phyloP scores from a whole-genome alignment of 1,139 yeast genomes.

The Diutina ranongensis region DNA sequence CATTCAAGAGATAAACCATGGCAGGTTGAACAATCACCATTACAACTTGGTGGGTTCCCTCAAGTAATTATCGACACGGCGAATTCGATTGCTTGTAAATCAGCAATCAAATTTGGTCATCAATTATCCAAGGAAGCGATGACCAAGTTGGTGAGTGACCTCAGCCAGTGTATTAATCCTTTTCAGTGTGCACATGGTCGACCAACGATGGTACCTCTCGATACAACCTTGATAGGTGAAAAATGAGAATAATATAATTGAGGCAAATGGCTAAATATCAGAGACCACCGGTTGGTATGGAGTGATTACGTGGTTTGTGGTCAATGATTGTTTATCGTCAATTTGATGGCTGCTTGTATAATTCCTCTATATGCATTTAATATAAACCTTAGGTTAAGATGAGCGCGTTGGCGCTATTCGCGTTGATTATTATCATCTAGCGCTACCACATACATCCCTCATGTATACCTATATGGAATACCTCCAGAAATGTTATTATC shows the following conservation, averaged over 20 bases:
- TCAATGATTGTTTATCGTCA: no score
- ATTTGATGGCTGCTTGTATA: no score
- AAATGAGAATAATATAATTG: not conserved
- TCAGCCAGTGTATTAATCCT: slow-evolving; percentile 46
- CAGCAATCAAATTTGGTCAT: slow-evolving; percentile 69
- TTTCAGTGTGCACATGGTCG: slow-evolving; percentile 85
- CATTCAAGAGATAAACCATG: not conserved
- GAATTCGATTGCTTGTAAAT: slow-evolving; percentile 59
- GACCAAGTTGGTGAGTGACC: slow-evolving; percentile 23
- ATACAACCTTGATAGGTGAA: not conserved
- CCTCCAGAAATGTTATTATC: slow-evolving; percentile 59
- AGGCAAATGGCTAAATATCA: not conserved
- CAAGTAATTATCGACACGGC: slow-evolving; percentile 34
- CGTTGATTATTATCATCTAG: no score
- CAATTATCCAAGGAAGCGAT: slow-evolving; percentile 32
- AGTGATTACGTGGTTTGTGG: no score
- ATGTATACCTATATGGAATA: slow-evolving; percentile 86
- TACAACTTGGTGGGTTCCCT: slow-evolving; percentile 21
- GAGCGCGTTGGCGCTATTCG: not conserved
- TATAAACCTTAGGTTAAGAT: no score
- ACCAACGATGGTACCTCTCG: slow-evolving; percentile 58
- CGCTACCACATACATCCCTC: not conserved
- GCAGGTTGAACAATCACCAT: not conserved
- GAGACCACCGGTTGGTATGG: not conserved
- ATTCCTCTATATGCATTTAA: no score